Percentiles rank a stretch among this genome's conserved stretches.
Evolutionary conservation across 2,329 filamentous ascomycete genomes (phyloP).

Genomic region (Talaromyces rugulosus): DNA sequence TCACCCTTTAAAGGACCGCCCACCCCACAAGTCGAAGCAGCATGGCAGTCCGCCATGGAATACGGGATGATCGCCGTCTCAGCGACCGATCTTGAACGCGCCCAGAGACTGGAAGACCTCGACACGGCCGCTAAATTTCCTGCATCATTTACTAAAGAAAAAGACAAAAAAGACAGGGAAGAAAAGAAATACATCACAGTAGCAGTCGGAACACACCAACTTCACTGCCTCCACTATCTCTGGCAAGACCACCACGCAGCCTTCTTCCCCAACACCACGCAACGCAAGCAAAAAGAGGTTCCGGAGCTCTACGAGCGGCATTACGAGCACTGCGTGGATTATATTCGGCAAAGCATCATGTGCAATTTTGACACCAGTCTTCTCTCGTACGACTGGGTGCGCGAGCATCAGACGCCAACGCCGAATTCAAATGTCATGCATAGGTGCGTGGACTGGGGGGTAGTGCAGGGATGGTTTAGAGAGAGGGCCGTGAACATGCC

Average conservation of each 20-base stretch:
- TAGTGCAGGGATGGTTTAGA: not conserved
- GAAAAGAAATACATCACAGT: slow-evolving; percentile 4
- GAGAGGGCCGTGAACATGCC: not conserved
- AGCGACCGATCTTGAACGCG: not conserved
- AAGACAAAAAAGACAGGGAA: not conserved
- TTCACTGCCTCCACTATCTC: slow-evolving; percentile 3
- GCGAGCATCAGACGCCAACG: slow-evolving; percentile 1
- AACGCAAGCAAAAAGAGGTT: slow-evolving; percentile 2
- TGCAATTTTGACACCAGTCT: slow-evolving; percentile 5
- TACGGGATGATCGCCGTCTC: slow-evolving; percentile 4
- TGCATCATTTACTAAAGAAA: not conserved
- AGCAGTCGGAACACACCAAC: slow-evolving; percentile 4
- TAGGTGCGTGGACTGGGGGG: slow-evolving; percentile 1
- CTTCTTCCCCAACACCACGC: not conserved
- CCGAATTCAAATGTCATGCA: slow-evolving; percentile 6
- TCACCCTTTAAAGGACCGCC: slow-evolving; percentile 6
- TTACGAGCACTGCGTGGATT: slow-evolving; percentile 9
- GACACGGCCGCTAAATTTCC: not conserved
- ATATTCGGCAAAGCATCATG: slow-evolving; percentile 6
- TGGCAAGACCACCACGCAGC: slow-evolving; percentile 7
- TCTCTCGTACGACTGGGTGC: slow-evolving; percentile 5
- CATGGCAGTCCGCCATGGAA: slow-evolving; percentile 1
- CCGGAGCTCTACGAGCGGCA: slow-evolving; percentile 4
- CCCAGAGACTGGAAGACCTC: not conserved
- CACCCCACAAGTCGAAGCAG: not conserved